Base-by-base conservation (phyloP, 352 stramenopile species). In the Peronosclerospora sorghi region DNA sequence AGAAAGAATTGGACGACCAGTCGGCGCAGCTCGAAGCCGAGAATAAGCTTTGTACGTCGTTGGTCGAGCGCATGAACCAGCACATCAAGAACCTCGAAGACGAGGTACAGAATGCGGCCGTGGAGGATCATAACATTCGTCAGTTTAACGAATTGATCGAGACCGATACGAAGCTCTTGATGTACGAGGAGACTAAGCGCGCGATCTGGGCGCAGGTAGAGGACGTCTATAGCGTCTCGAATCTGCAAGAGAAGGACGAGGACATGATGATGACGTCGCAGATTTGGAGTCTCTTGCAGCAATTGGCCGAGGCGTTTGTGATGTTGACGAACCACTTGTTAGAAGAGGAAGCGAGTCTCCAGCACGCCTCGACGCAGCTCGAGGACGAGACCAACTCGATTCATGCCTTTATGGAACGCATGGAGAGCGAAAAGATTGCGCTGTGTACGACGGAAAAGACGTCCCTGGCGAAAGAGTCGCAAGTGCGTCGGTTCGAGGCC, bases 181-280 rank as follows among this genome's bases (percentile, higher is more conserved):
- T 67, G 1, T 74, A 92, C 38, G 80, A 92, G 40, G 80, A 92
- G 50, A 43, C 62, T 13, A 87, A 92, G 73, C 80, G 80, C 48
- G 70, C 81, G 26, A 69, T 92, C 35, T 92, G 80, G 80, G 77
- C 76, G 0, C 64, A 87, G 53, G 67, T 92, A 8, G 77, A 92
- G 48, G 69, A 88, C 41, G 80, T 92, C 32, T 92, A 92, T 65
- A 81, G 64, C 37, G 58, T 86, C 9, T 64, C 68, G 8, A 90
- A 88, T 62, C 37, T 71, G 14, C 80, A 92, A 58, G 80, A 90
- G 62, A 90, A 92, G 71, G 80, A 92, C 38, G 77, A 92, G 58
- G 80, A 92, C 58, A 90, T 92, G 80, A 92, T 92, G 80, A 92
- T 92, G 80, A 92, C 80, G 34, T 88, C 74, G 27, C 80, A 92